Evolutionary conservation across 1,284 basidiomycete genomes (phyloP), one percentile per base, ranked within the genome.

Genomic region (Trametes polyzona): DNA sequence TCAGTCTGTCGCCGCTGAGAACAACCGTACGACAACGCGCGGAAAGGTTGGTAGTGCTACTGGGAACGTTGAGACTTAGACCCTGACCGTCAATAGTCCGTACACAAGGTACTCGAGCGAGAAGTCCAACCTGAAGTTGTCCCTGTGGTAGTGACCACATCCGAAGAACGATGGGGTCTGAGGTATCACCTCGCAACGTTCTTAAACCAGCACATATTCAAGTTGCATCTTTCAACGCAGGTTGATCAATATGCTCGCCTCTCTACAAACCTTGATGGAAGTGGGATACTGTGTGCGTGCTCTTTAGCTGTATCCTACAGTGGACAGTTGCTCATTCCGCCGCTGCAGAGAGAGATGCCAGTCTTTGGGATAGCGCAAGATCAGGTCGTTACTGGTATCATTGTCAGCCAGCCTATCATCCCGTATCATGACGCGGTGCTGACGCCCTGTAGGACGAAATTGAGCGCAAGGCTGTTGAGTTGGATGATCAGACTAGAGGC

Each of bases 81-180:
- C 1, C 17, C 53, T 51, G 21, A 52, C n/a, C 17, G 41, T 23
- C 3, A 16, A 9, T 27, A 86, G 91, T 78, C 77, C 23, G 78
- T 96, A 0, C 95, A 97, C 73, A 89, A 90, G 63, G 77, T 82
- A 40, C 78, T 97, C 16, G 93, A 97, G 69, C 77, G 79, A 19
- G 88, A 94, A 67, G 76, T 95, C 10, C 81, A 81, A 35, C 81
- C 87, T 0, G 82, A 84, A 27, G 81, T 83, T 57, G 66, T 90
- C 9, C 36, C 71, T 11, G 79, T 93, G 1, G 69, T 73, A 1
- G 69, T 81, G 0, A 71, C 65, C 0, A 83, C 80, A 0, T 61
- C 73, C 0, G 90, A 92, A 68, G 92, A 94, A 64, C 76, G 79
- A 12, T 93, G 90, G 86, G 92, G 81, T 7, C 67, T 92, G 50